Percentiles rank a stretch among this genome's conserved stretches.
phyloP scores from a whole-genome alignment of 192 early-diverging fungal species.

The Coemansia sp. region DNA sequence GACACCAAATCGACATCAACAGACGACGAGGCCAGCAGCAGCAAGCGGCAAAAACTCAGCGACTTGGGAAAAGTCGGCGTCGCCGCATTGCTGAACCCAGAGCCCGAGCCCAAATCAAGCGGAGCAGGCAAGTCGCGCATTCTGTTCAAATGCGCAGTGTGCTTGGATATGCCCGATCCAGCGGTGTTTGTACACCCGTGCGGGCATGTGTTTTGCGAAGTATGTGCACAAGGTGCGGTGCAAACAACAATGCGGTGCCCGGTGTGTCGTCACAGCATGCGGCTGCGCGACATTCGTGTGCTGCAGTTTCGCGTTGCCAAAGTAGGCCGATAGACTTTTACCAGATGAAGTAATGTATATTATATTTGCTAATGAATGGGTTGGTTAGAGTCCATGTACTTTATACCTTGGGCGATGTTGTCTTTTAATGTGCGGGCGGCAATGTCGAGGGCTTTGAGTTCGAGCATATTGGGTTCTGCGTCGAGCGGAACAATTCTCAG shows the following conservation, averaged over 20 bases:
- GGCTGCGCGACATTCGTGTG: slow-evolving; percentile 31
- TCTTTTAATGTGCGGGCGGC: slow-evolving; percentile 78
- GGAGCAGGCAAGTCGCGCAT: slow-evolving; percentile 15
- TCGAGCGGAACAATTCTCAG: slow-evolving; percentile 71
- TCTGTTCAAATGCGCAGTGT: slow-evolving; percentile 50
- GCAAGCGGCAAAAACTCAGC: slow-evolving; percentile 8
- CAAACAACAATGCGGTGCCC: slow-evolving; percentile 42
- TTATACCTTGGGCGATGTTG: slow-evolving; percentile 84
- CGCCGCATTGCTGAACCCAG: slow-evolving; percentile 7
- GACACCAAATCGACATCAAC: background rate
- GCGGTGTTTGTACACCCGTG: slow-evolving; percentile 49
- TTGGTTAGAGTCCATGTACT: slow-evolving; percentile 57
- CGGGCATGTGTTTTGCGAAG: slow-evolving; percentile 50
- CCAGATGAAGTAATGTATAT: background rate
- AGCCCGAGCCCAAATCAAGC: background rate
- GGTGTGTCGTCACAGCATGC: slow-evolving; percentile 44
- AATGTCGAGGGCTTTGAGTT: slow-evolving; percentile 71
- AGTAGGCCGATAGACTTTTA: slow-evolving; percentile 13
- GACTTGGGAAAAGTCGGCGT: background rate
- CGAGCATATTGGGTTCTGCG: slow-evolving; percentile 54
- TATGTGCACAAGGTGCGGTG: slow-evolving; percentile 38
- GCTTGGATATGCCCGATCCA: slow-evolving; percentile 43
- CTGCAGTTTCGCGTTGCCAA: slow-evolving; percentile 44
- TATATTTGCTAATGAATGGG: background rate
- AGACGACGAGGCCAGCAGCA: background rate